A percentile compares a stretch with the other conserved stretches of the same genome.
These are phyloP conservation scores for Citrus hindsii DNA, from an alignment of 345 rosid genomes.

Conservation along the genomic window DNA sequence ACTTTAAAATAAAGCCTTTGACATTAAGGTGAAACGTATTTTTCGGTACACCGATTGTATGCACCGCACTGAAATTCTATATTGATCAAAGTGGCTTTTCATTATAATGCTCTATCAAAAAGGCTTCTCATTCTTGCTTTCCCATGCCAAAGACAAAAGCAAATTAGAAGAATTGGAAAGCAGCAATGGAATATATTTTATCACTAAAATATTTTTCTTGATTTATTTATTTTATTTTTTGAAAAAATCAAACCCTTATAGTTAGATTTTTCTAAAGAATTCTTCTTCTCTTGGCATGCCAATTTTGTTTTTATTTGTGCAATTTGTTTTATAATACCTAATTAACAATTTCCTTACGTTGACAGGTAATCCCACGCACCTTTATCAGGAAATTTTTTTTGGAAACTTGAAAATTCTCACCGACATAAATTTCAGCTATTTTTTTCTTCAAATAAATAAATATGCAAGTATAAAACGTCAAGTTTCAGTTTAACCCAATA, in stretches of 20 bases:
- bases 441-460: neutral
- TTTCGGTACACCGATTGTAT: neutral
- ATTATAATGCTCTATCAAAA: neutral
- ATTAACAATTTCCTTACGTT: neutral
- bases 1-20: neutral
- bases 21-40: neutral
- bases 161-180: too few species aligned
- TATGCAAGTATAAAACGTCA: constrained; percentile 14
- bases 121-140: neutral
- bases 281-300: neutral
- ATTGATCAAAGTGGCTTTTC: neutral
- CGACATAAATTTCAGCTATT: neutral
- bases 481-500: constrained; percentile 21
- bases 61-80: neutral
- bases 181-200: neutral
- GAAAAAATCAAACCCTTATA: neutral
- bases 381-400: neutral
- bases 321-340: neutral
- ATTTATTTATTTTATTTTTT: too few species aligned
- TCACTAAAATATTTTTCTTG: too few species aligned
- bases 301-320: neutral
- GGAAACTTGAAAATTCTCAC: neutral
- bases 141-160: neutral
- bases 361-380: neutral
- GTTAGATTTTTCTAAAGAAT: neutral